phyloP scores from a whole-genome alignment of 202 grass and related monocot genomes.

The Eragrostis tef region DNA sequence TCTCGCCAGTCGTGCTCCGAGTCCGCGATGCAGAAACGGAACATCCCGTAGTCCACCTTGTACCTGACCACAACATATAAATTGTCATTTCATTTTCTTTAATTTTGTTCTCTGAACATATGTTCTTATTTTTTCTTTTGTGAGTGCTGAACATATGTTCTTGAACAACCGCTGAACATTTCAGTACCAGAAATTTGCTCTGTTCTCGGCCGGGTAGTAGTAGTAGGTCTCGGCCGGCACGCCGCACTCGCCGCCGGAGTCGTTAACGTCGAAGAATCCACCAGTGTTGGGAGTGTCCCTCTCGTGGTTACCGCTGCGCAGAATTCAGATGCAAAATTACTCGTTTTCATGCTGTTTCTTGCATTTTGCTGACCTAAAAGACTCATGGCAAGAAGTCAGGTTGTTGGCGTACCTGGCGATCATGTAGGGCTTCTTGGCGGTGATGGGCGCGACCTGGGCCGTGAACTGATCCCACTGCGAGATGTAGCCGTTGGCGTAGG shows the following conservation, averaged over 20 bases:
- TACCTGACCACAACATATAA: slow-evolving; percentile 2
- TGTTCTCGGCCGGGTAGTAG: slow-evolving; percentile 67
- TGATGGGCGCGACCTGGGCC: slow-evolving; percentile 59
- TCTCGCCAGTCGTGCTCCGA: slow-evolving; percentile 73
- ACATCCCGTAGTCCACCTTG: slow-evolving; percentile 73
- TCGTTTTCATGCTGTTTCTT: too few species aligned
- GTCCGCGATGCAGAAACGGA: slow-evolving; percentile 69
- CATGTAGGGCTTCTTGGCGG: slow-evolving; percentile 62
- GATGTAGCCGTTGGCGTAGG: slow-evolving; percentile 70
- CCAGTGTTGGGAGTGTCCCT: slow-evolving; percentile 56
- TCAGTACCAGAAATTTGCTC: slow-evolving; percentile 55
- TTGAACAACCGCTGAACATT: too few species aligned
- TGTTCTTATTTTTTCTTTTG: too few species aligned
- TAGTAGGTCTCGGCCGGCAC: slow-evolving; percentile 66
- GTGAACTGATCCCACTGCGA: slow-evolving; percentile 87
- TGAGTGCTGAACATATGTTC: too few species aligned
- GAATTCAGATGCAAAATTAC: neutral
- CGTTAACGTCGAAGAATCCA: slow-evolving; percentile 53
- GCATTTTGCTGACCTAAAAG: too few species aligned
- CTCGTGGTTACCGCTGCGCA: slow-evolving; percentile 69
- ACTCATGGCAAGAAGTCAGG: too few species aligned
- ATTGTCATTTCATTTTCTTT: too few species aligned
- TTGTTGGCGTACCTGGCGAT: slow-evolving; percentile 40
- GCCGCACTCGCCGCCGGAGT: slow-evolving; percentile 76
- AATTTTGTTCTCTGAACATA: too few species aligned